Evolutionary conservation across 176 grass and related monocot species (phyloP).

Genomic region (sorghum (Sorghum bicolor)): Sorghum_bicolor_NCBIv3 NC_012872.2:72124001-72124500

Average conservation of each 20-base stretch:
- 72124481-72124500: not conserved
- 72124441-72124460: slow-evolving; percentile 63
- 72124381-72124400: slow-evolving; percentile 73
- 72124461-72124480: not conserved
- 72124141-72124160: slow-evolving; percentile 75
- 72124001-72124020: not conserved
- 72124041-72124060: not conserved
- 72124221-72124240: slow-evolving; percentile 48
- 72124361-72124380: not conserved
- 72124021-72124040: not conserved
- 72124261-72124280: slow-evolving; percentile 39
- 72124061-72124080: not conserved
- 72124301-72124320: slow-evolving; percentile 44
- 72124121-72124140: slow-evolving; percentile 65
- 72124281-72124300: slow-evolving; percentile 40
- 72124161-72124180: slow-evolving; percentile 86
- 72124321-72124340: slow-evolving; percentile 17
- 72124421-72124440: slow-evolving; percentile 80
- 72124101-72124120: slow-evolving; percentile 59
- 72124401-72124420: slow-evolving; percentile 47
- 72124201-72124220: slow-evolving; percentile 51
- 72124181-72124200: slow-evolving; percentile 53
- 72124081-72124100: slow-evolving; percentile 57
- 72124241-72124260: slow-evolving; percentile 72
- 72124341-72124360: not conserved